Base-by-base conservation (phyloP, 75 land plant species). In the Pseudotsuga menziesii region DNA sequence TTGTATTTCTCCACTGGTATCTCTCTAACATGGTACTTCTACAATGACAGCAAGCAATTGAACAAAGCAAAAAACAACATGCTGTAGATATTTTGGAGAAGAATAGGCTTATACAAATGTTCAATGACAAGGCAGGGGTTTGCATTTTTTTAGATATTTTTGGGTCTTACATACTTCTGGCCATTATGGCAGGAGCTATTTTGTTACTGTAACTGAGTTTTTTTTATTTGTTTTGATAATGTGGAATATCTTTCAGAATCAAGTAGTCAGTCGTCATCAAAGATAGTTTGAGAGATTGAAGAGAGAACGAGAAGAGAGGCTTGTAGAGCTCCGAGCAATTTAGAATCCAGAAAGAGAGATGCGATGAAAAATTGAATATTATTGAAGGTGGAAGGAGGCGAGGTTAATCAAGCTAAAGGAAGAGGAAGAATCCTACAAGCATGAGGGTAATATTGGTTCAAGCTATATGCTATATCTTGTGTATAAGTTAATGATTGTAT, bases 361-460 rank as follows among this genome's bases (percentile, higher is more conserved):
- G 16, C 76, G 82, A 52, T 78, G 97, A 56, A 96, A 94, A 78
- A 79, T 87, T 72, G 82, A 92, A 36, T 96, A 62, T 79, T 96
- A 78, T 57, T 63, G 89, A 39, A 82, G 80, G 61, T 26, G 72
- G 15, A 97, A 96, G 63, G 99, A 94, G 60, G 91, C 89, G 12
- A 93, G 91, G 27, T 67, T 87, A 54, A 85, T 80, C 16, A 91
- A 70, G 78, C 20, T 87, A 19, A 92, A 77, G 57, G 99, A 94
- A 82, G 99, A 96, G 83, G 99, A 96, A 62, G 99, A 95, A 83
- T 88, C 94, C 12, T 79, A 94, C 7, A 96, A 92, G 79, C 88
- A 56, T 29, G 91, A 94, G 89, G 99, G 99, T 96, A 85, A 56
- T 20, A 64, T 48, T 48, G 54, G 20, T 25, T 75, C 72, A 27